Conservation (phyloP, 345 rosid genomes). For the Clarkia xantiana region DNA sequence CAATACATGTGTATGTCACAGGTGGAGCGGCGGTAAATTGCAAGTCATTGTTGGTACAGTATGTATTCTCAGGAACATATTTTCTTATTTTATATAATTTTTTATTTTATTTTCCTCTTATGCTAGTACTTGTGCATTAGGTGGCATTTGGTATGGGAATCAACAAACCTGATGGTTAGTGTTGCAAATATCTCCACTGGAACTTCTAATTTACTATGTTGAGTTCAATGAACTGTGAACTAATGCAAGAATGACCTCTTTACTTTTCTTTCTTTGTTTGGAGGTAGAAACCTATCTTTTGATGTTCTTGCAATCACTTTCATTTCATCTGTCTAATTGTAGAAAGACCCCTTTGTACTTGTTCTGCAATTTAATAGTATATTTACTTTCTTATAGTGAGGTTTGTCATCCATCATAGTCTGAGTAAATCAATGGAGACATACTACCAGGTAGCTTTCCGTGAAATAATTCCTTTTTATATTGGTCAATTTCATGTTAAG, state of each 20-base stretch:
- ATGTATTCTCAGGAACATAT: conserved; percentile 16
- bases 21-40: conserved; percentile 92
- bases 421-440: conserved; percentile 98
- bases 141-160: conserved; percentile 99
- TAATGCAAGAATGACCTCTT: too few species aligned
- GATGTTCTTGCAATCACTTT: background rate
- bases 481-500: conserved; percentile 5
- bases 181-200: conserved; percentile 1
- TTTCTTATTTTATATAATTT: conserved; percentile 4
- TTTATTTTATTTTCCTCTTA: background rate
- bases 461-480: conserved; percentile 2
- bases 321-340: background rate
- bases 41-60: conserved; percentile 98
- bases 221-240: too few species aligned
- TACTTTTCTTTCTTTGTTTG: too few species aligned
- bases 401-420: conserved; percentile 98
- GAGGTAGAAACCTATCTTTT: too few species aligned
- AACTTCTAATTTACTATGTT: too few species aligned
- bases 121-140: conserved; percentile 22
- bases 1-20: conserved; percentile 15
- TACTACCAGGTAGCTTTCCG: conserved; percentile 68
- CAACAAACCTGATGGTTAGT: conserved; percentile 97
- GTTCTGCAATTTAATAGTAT: background rate
- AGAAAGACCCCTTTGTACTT: background rate
- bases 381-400: conserved; percentile 43